A percentile compares a stretch with the other conserved stretches of the same genome.
These are phyloP conservation scores for Zygosaccharomyces pseudobailii DNA, from an alignment of 1,139 yeast genomes.

Conservation along the genomic window DNA sequence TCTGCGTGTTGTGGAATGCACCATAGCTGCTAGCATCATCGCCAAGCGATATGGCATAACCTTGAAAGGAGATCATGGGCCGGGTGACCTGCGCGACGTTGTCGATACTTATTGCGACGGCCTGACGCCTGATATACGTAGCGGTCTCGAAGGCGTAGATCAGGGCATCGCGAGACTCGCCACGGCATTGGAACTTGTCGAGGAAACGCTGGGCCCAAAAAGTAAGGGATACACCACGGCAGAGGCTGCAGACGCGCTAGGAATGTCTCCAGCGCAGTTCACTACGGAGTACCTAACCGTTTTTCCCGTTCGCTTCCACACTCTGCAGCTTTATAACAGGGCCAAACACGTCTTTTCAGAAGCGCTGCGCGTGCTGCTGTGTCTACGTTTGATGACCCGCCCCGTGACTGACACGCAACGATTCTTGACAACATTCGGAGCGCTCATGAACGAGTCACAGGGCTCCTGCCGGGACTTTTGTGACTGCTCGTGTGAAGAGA, in stretches of 20 bases:
- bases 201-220: conserved; percentile 36
- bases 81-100: conserved; percentile 65
- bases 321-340: conserved; percentile 53
- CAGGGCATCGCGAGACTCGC: conserved; percentile 40
- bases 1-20: conserved; percentile 65
- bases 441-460: conserved; percentile 58
- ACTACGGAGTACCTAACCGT: conserved; percentile 43
- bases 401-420: conserved; percentile 18
- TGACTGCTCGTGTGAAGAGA: conserved; percentile 53
- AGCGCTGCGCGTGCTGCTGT: conserved; percentile 53
- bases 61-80: conserved; percentile 48
- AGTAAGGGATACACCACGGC: conserved; percentile 48
- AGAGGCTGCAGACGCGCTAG: conserved; percentile 46
- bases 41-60: conserved; percentile 45
- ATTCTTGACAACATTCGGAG: conserved; percentile 45
- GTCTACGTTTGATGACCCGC: conserved; percentile 40
- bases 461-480: conserved; percentile 45
- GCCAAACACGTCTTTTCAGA: conserved; percentile 64
- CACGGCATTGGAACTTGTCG: conserved; percentile 43
- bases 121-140: not conserved
- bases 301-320: conserved; percentile 54
- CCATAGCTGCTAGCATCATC: conserved; percentile 55
- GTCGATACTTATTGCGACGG: conserved; percentile 43
- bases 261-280: conserved; percentile 43
- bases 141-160: not conserved